Evolutionary conservation across 2,329 filamentous ascomycete species (phyloP).

Genomic region (Tetracladium maxilliforme): DNA sequence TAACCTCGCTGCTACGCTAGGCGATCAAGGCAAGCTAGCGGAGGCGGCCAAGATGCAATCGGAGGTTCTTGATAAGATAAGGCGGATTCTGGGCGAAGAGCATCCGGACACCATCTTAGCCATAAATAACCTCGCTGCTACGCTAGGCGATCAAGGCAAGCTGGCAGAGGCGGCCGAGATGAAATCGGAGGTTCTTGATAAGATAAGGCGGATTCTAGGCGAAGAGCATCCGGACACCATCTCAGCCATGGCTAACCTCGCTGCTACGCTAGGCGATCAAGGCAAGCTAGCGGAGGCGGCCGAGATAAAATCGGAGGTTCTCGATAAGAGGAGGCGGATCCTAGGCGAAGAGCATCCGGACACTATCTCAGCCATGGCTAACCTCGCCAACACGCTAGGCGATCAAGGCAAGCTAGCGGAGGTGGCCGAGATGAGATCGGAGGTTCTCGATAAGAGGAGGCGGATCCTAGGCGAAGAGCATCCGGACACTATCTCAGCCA

Average conservation of each 20-base stretch:
- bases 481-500: slow-evolving; percentile 1
- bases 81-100: slow-evolving; percentile 1
- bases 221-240: slow-evolving; percentile 11
- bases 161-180: slow-evolving; percentile 10
- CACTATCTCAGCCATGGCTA: slow-evolving; percentile 1
- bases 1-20: slow-evolving; percentile 1
- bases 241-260: slow-evolving; percentile 9
- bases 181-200: slow-evolving; percentile 3
- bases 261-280: slow-evolving; percentile 6
- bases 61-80: slow-evolving; percentile 1
- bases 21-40: slow-evolving; percentile 9
- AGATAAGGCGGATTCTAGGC: slow-evolving; percentile 8
- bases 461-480: slow-evolving; percentile 1
- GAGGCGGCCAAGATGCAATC: slow-evolving; percentile 10
- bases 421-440: slow-evolving; percentile 10
- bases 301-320: slow-evolving; percentile 7
- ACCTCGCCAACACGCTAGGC: not conserved
- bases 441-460: slow-evolving; percentile 1
- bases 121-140: slow-evolving; percentile 1
- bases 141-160: slow-evolving; percentile 7
- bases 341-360: slow-evolving; percentile 1
- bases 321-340: slow-evolving; percentile 1
- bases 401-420: slow-evolving; percentile 10
- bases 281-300: slow-evolving; percentile 11
- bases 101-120: slow-evolving; percentile 1